These are phyloP conservation scores for Phytophthora brassicae DNA, from an alignment of 352 stramenopile species.

Conservation along the genomic window DNA sequence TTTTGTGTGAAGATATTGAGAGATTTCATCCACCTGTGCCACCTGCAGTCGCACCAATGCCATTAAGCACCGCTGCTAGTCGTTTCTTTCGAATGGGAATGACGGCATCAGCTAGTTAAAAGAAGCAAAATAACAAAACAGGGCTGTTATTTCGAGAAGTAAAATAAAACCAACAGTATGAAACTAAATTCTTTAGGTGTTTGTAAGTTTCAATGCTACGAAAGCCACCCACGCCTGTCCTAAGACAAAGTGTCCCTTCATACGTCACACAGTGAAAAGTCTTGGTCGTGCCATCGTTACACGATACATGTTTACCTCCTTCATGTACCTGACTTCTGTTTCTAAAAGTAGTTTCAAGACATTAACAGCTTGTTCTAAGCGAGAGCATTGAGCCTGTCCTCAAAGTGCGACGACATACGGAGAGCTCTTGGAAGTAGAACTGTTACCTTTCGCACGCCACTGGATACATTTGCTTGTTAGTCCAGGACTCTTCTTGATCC, in stretches of 20 bases:
- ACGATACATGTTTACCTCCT: too few species aligned
- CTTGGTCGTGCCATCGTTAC: conserved; percentile 8
- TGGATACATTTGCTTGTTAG: conserved; percentile 17
- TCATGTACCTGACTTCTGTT: too few species aligned
- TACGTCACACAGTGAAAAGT: background rate
- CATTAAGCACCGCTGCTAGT: conserved; percentile 19
- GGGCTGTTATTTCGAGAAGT: too few species aligned
- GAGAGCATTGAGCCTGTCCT: conserved; percentile 9
- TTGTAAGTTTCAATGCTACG: background rate
- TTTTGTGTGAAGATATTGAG: conserved; percentile 66
- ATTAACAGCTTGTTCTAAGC: conserved; percentile 17
- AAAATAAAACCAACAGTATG: too few species aligned
- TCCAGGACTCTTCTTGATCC: too few species aligned
- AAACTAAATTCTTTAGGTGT: too few species aligned
- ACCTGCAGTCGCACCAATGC: conserved; percentile 20
- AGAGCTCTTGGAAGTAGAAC: conserved; percentile 18
- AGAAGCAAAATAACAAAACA: conserved; percentile 33
- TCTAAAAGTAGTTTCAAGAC: conserved; percentile 15
- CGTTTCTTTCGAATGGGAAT: conserved; percentile 58
- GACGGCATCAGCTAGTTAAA: conserved; percentile 49
- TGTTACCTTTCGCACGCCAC: conserved; percentile 28
- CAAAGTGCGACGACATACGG: conserved; percentile 17
- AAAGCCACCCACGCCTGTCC: too few species aligned
- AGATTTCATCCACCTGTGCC: conserved; percentile 51
- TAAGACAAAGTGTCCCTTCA: too few species aligned